These are phyloP conservation scores for Vitis amurensis DNA, from an alignment of 164 flowering plant species.

Conservation along the genomic window DNA sequence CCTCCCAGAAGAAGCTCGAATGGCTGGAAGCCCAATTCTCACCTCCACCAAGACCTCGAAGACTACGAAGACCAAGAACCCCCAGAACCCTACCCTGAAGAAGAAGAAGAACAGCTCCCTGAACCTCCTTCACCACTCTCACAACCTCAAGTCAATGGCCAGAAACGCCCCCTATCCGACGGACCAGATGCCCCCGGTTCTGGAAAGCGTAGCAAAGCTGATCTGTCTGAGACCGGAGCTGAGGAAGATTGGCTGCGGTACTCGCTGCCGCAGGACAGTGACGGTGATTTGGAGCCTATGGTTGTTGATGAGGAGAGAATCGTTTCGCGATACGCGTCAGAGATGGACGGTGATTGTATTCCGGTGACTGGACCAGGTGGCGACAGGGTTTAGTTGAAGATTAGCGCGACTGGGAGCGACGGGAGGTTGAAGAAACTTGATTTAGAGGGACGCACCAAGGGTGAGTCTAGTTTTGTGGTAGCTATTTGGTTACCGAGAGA, in stretches of 20 bases:
- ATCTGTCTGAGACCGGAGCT: background rate
- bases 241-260: conserved; percentile 75
- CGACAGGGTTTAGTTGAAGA: conserved; percentile 84
- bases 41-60: conserved; percentile 42
- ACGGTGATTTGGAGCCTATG: conserved; percentile 3
- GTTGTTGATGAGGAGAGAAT: conserved; percentile 40
- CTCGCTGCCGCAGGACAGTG: conserved; percentile 31
- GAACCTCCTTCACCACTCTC: conserved; percentile 4
- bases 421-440: conserved; percentile 30
- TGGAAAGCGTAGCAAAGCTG: conserved; percentile 34
- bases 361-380: conserved; percentile 78
- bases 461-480: background rate
- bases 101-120: conserved; percentile 11
- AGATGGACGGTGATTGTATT: conserved; percentile 81
- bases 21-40: conserved; percentile 73
- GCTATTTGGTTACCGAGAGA: conserved; percentile 3
- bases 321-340: conserved; percentile 68
- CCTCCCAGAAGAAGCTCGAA: conserved; percentile 83
- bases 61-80: conserved; percentile 31
- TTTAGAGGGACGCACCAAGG: conserved; percentile 6
- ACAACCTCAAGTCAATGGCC: conserved; percentile 24
- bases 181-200: background rate
- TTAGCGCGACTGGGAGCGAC: conserved; percentile 33
- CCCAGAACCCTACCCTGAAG: conserved; percentile 29
- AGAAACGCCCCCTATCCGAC: conserved; percentile 44